Base-by-base conservation (phyloP, 2,329 filamentous ascomycete genomes). In the Ophiostoma pallidulum region DNA sequence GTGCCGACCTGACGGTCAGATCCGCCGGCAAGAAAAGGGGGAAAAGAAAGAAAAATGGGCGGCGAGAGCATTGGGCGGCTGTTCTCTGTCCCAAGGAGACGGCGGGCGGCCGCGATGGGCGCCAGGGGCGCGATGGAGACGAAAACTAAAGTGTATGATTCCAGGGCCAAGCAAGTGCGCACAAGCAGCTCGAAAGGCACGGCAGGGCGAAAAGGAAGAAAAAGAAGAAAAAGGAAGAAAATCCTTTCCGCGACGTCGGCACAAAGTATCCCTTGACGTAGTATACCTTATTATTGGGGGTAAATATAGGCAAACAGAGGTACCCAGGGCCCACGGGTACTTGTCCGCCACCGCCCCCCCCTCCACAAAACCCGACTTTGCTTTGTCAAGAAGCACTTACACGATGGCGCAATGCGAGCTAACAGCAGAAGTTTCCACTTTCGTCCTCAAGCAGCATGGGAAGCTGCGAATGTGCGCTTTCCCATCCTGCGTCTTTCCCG, bases 341-440 rank as follows among this genome's bases (percentile, higher is more conserved):
- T 22, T 5, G 18, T 6, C 12, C 18, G 19, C 18, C 24, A 13
- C 36, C 14, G 14, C 20, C 41, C 22, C 32, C 32, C n/a, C n/a
- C n/a, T n/a, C n/a, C n/a, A n/a, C 33, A 32, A 38, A 39, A 39
- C 22, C 16, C n/a, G 6, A 19, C 7, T 26, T 39, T 45, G 41
- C 49, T 48, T 45, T 38, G 45, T 48, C 36, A 45, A 20, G 26
- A 14, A 39, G 29, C 41, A 51, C 49, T 51, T 51, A 51, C 51
- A 51, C 49, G 49, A 54, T 54, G 47, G 53, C 53, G 53, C 53
- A 53, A 54, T 54, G 47, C 51, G 53, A 54, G 53, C 53, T 54
- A 54, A 45, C 35, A 13, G 24, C 14, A 48, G 45, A 41, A 22
- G 49, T 41, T 48, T 51, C 45, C 45, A 48, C 45, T 42, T 45